phyloP scores from a whole-genome alignment of 768 basidiomycete genomes.

The Russula vinacea region DNA sequence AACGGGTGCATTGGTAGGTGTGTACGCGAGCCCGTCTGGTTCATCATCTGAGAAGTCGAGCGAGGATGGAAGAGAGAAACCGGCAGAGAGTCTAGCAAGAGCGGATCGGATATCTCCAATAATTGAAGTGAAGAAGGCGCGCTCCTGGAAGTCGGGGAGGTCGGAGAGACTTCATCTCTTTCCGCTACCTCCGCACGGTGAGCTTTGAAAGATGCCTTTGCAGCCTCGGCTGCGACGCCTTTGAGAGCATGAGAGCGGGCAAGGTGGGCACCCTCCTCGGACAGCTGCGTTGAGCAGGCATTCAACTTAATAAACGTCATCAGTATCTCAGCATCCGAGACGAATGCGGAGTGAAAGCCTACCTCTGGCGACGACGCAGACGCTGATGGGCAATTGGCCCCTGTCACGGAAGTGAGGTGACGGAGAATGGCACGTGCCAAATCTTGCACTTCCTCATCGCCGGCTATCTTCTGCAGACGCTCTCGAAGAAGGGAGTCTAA shows the following conservation, averaged over 20 bases:
- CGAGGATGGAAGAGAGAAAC: constrained; percentile 20
- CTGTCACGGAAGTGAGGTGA: background rate
- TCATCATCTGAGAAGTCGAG: constrained; percentile 20
- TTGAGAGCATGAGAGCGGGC: constrained; percentile 18
- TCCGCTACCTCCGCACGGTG: constrained; percentile 19
- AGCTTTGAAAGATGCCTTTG: constrained; percentile 23
- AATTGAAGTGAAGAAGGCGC: background rate
- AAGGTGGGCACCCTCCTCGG: constrained; percentile 20
- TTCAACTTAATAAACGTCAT: background rate
- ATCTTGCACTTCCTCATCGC: constrained; percentile 18
- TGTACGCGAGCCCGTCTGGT: constrained; percentile 51
- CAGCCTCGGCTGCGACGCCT: constrained; percentile 19
- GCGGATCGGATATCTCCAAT: constrained; percentile 18
- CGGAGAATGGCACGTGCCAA: constrained; percentile 9
- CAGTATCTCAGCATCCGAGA: background rate
- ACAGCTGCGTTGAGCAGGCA: background rate
- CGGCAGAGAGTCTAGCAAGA: constrained; percentile 14
- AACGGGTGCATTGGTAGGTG: constrained; percentile 55
- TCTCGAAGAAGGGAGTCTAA: constrained; percentile 10
- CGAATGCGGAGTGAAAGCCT: background rate
- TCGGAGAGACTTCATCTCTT: background rate
- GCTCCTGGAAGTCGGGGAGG: background rate
- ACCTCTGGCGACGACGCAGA: constrained; percentile 1
- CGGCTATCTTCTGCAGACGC: constrained; percentile 1
- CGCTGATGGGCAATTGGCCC: background rate